phyloP scores from a whole-genome alignment of 2,329 filamentous ascomycete genomes.

The Xylaria polymorpha region DNA sequence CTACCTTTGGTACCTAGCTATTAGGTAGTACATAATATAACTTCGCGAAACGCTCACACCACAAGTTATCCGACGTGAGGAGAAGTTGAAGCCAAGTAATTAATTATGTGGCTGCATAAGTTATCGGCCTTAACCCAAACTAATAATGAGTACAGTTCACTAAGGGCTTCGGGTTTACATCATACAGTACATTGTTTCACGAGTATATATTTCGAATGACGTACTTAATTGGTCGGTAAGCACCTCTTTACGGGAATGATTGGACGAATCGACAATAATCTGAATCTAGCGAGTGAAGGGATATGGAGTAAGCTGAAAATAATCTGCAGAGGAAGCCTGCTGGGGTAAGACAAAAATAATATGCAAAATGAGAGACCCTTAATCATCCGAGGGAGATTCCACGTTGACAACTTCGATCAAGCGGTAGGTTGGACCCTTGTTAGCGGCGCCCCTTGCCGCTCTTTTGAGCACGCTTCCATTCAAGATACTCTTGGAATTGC shows the following conservation, averaged over 20 bases:
- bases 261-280: neutral
- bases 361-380: neutral
- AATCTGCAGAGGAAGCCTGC: too few species aligned
- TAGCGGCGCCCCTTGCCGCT: slow-evolving; percentile 6
- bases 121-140: too few species aligned
- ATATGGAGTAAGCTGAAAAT: too few species aligned
- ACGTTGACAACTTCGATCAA: neutral
- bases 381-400: neutral
- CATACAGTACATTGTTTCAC: neutral
- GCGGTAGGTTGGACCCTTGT: neutral
- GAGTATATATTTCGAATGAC: neutral
- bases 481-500: slow-evolving; percentile 19
- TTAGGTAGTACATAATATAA: neutral
- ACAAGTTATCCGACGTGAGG: neutral
- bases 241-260: neutral
- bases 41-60: neutral
- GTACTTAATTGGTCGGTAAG: neutral
- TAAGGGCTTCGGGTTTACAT: neutral
- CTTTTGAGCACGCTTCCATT: slow-evolving; percentile 14
- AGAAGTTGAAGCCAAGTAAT: neutral
- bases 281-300: neutral
- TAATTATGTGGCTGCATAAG: neutral
- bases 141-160: neutral
- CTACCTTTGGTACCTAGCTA: too few species aligned
- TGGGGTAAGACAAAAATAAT: neutral